These are phyloP conservation scores for Dothistroma septosporum DNA, from an alignment of 2,329 filamentous ascomycete species.

Conservation along the genomic window DNA sequence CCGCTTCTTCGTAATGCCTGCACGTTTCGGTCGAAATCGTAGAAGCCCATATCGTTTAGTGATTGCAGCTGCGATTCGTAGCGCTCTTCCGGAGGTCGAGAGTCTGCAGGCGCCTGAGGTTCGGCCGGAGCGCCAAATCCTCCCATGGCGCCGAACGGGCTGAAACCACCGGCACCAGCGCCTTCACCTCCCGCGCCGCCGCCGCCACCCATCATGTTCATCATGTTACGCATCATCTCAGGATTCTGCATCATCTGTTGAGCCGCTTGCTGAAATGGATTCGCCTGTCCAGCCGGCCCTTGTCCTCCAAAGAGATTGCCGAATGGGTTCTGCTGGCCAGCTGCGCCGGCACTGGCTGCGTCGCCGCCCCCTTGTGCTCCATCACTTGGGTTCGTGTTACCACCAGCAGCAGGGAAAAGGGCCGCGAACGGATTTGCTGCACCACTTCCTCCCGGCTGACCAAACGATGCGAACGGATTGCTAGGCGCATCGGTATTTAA, in stretches of 20 bases:
- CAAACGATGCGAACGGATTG: constrained; percentile 16
- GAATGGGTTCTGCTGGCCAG: constrained; percentile 60
- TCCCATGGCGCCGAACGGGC: constrained; percentile 42
- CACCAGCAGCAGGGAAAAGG: constrained; percentile 46
- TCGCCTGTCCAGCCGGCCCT: constrained; percentile 24
- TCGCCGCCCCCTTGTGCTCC: constrained; percentile 23
- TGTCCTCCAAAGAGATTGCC: constrained; percentile 55
- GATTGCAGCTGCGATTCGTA: constrained; percentile 88
- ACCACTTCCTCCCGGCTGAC: constrained; percentile 16
- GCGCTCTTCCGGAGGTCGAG: constrained; percentile 83
- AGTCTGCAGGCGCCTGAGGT: constrained; percentile 65
- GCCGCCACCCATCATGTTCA: constrained; percentile 53
- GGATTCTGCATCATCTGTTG: constrained; percentile 55
- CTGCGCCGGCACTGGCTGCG: constrained; percentile 27
- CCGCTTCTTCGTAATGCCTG: constrained; percentile 81
- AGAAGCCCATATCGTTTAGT: constrained; percentile 98
- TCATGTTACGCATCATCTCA: constrained; percentile 50
- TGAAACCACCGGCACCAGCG: constrained; percentile 37
- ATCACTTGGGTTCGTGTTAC: constrained; percentile 22
- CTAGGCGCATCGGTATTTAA: constrained; percentile 31
- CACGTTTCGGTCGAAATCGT: constrained; percentile 90
- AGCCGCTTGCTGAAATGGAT: constrained; percentile 48
- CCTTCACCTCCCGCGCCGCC: constrained; percentile 35
- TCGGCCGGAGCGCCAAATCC: constrained; percentile 30
- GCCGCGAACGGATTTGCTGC: constrained; percentile 58